Conservation (phyloP, 2,329 filamentous ascomycete species). For the Pezicula neosporulosa region DNA sequence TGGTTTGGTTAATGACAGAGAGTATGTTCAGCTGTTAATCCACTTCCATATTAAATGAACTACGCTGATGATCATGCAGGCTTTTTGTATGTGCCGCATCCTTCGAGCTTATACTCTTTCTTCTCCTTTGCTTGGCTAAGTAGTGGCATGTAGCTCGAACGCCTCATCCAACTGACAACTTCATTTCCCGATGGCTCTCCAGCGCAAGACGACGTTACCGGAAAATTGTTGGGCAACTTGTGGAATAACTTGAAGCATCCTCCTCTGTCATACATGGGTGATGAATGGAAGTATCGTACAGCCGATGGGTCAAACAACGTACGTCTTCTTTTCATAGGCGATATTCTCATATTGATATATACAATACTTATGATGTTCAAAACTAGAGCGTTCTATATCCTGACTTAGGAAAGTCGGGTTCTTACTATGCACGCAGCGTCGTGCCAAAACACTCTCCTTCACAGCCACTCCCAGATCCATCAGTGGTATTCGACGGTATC, state of each 20-base stretch:
- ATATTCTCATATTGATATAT: too few relatives aligned
- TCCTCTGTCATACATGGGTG: conserved; percentile 59
- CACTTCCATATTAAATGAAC: too few relatives aligned
- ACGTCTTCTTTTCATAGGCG: neutral
- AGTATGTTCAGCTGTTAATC: too few relatives aligned
- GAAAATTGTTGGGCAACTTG: conserved; percentile 62
- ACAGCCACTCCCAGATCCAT: conserved; percentile 60
- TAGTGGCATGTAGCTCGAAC: conserved; percentile 39
- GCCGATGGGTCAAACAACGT: conserved; percentile 62
- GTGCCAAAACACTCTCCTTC: conserved; percentile 54
- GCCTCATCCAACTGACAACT: conserved; percentile 50
- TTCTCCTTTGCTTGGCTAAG: neutral
- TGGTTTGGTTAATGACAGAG: too few relatives aligned
- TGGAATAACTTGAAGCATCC: conserved; percentile 72
- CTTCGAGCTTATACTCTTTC: too few relatives aligned
- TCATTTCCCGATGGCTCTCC: conserved; percentile 60
- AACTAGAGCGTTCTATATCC: conserved; percentile 56
- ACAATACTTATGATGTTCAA: neutral
- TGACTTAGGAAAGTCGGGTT: conserved; percentile 62
- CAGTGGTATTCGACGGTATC: conserved; percentile 53
- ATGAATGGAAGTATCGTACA: conserved; percentile 61
- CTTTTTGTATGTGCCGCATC: too few relatives aligned
- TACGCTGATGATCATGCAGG: too few relatives aligned
- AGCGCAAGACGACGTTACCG: conserved; percentile 59
- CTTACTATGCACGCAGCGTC: conserved; percentile 62